These are phyloP conservation scores for Lasiosphaeria ovina DNA, from an alignment of 495 filamentous ascomycete genomes.

Conservation along the genomic window DNA sequence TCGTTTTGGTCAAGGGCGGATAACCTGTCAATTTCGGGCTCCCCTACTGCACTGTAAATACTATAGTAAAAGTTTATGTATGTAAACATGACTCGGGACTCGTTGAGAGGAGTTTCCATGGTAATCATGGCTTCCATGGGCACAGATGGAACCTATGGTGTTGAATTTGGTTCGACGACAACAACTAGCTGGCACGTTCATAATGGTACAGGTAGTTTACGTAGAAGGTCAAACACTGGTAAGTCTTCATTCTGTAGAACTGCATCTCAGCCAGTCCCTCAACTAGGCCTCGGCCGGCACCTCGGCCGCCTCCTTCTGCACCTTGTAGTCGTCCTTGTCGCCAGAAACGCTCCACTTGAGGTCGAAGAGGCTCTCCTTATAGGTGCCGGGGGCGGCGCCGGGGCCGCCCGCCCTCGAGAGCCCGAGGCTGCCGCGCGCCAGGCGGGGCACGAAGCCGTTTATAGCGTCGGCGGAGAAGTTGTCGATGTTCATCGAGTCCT, in stretches of 20 bases:
- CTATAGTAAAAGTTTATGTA: too few relatives aligned
- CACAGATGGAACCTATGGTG: background rate
- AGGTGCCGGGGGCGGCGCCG: background rate
- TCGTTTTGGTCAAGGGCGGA: too few relatives aligned
- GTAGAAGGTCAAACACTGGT: background rate
- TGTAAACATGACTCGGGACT: too few relatives aligned
- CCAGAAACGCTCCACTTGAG: background rate
- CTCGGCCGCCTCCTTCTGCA: background rate
- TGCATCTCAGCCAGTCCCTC: background rate
- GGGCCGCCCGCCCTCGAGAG: background rate
- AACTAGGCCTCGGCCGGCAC: background rate
- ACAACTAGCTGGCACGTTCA: background rate
- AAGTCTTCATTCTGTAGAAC: background rate
- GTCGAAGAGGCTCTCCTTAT: background rate
- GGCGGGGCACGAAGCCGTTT: constrained; percentile 28
- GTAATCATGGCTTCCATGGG: too few relatives aligned
- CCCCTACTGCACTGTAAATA: too few relatives aligned
- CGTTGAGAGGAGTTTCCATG: too few relatives aligned
- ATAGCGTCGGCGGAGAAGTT: constrained; percentile 37
- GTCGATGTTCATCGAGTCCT: constrained; percentile 35
- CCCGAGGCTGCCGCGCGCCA: constrained; percentile 14
- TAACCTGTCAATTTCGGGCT: too few relatives aligned
- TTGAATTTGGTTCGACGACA: background rate
- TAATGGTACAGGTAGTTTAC: background rate
- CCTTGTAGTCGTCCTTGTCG: background rate